Evolutionary conservation across 2,329 filamentous ascomycete species (phyloP).

Genomic region (Camptophora hylomeconis): DNA sequence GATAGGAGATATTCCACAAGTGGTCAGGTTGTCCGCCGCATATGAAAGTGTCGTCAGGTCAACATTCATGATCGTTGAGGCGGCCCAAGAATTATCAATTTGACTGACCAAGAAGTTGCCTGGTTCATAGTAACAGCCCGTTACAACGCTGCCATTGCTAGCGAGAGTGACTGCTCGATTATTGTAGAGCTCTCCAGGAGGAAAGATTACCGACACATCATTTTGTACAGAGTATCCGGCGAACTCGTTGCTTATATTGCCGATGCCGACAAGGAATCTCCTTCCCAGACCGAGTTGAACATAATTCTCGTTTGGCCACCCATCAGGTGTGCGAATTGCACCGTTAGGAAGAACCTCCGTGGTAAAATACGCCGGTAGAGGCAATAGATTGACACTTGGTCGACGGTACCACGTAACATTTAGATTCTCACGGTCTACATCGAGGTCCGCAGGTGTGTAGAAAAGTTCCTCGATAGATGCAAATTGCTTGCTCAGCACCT

Average conservation of each 20-base stretch:
- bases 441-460: constrained; percentile 41
- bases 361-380: constrained; percentile 40
- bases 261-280: constrained; percentile 43
- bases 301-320: constrained; percentile 51
- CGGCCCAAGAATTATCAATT: constrained; percentile 43
- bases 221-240: constrained; percentile 38
- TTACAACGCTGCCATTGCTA: constrained; percentile 29
- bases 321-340: constrained; percentile 37
- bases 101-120: constrained; percentile 27
- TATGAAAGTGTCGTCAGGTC: constrained; percentile 18
- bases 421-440: constrained; percentile 40
- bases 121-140: constrained; percentile 42
- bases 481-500: constrained; percentile 36
- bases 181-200: constrained; percentile 27
- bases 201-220: constrained; percentile 42
- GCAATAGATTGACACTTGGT: constrained; percentile 23
- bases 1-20: constrained; percentile 48
- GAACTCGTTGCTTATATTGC: constrained; percentile 45
- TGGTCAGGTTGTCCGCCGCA: constrained; percentile 31
- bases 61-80: constrained; percentile 15
- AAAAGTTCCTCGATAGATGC: constrained; percentile 25
- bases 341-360: constrained; percentile 24
- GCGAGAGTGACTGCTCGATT: constrained; percentile 12
- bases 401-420: constrained; percentile 43
- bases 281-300: constrained; percentile 41